A percentile compares a stretch with the other conserved stretches of the same genome.
Conservation (phyloP, 2,329 filamentous ascomycete genomes). For the Trichoderma asperellum region DNA sequence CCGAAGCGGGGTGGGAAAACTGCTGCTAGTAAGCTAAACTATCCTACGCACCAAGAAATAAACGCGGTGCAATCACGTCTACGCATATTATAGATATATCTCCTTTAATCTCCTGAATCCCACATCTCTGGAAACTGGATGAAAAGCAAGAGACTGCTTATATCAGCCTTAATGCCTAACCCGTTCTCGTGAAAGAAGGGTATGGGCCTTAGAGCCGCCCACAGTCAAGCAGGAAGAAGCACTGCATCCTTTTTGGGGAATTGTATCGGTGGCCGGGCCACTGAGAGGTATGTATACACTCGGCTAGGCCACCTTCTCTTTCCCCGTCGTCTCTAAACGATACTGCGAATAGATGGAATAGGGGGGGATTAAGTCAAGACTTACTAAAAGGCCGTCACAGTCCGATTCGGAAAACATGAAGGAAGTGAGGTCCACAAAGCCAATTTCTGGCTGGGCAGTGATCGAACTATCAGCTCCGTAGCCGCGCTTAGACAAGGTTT, state of each 20-base stretch:
- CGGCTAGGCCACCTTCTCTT: constrained; percentile 67
- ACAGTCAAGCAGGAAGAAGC: constrained; percentile 34
- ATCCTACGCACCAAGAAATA: not conserved
- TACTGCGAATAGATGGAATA: not conserved
- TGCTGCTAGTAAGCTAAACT: constrained; percentile 38
- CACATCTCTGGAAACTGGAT: constrained; percentile 54
- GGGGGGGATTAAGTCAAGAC: constrained; percentile 31
- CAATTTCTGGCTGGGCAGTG: constrained; percentile 65
- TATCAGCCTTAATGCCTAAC: constrained; percentile 43
- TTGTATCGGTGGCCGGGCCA: constrained; percentile 71
- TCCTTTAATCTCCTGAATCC: constrained; percentile 55
- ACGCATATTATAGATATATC: constrained; percentile 45
- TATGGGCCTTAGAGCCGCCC: constrained; percentile 37
- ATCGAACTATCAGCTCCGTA: constrained; percentile 84
- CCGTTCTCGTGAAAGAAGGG: constrained; percentile 48
- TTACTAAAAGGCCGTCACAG: constrained; percentile 54
- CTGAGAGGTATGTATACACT: constrained; percentile 43
- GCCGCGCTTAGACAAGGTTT: constrained; percentile 65
- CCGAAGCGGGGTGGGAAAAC: constrained; percentile 42
- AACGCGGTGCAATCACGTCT: constrained; percentile 1
- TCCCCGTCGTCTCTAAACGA: constrained; percentile 38
- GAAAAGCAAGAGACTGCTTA: constrained; percentile 48
- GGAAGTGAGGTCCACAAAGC: constrained; percentile 79
- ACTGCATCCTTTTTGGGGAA: constrained; percentile 60
- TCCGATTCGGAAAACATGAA: constrained; percentile 73